phyloP scores from a whole-genome alignment of 1,284 basidiomycete species.

The Tilletia horrida region DNA sequence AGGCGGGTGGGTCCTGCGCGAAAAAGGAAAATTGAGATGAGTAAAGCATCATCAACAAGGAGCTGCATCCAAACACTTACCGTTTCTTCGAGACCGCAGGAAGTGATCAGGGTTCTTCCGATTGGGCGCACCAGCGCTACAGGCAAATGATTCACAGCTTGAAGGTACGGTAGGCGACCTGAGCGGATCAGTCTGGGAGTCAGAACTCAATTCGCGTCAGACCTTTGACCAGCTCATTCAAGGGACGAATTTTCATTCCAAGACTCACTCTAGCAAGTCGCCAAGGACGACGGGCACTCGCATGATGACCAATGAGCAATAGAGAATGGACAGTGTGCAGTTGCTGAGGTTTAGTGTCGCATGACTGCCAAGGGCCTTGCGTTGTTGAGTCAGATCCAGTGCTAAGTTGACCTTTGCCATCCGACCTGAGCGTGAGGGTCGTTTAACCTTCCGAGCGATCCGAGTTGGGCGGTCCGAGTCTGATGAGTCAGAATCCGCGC shows the following conservation, averaged over 20 bases:
- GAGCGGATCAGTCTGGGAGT: slow-evolving; percentile 63
- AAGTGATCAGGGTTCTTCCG: slow-evolving; percentile 65
- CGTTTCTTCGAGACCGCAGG: slow-evolving; percentile 66
- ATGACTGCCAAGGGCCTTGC: background rate
- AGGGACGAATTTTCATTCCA: slow-evolving; percentile 44
- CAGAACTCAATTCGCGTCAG: background rate
- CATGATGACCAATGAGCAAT: slow-evolving; percentile 35
- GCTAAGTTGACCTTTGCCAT: background rate
- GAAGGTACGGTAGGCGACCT: slow-evolving; percentile 76
- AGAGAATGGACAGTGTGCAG: slow-evolving; percentile 31
- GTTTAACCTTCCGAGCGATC: no score
- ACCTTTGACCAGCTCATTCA: background rate
- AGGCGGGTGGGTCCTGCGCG: slow-evolving; percentile 29
- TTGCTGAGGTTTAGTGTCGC: background rate
- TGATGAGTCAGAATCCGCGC: no score
- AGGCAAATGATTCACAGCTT: slow-evolving; percentile 68
- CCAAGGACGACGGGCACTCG: slow-evolving; percentile 39
- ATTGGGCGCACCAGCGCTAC: slow-evolving; percentile 66
- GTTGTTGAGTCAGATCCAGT: background rate
- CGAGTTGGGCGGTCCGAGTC: background rate
- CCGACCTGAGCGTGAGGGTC: no score
- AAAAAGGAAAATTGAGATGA: no score
- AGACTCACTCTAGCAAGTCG: slow-evolving; percentile 27
- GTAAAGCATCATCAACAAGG: slow-evolving; percentile 32
- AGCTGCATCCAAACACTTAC: background rate